Base-by-base conservation (phyloP, 805 yeast species). In the Schizosaccharomyces octosporus region DNA sequence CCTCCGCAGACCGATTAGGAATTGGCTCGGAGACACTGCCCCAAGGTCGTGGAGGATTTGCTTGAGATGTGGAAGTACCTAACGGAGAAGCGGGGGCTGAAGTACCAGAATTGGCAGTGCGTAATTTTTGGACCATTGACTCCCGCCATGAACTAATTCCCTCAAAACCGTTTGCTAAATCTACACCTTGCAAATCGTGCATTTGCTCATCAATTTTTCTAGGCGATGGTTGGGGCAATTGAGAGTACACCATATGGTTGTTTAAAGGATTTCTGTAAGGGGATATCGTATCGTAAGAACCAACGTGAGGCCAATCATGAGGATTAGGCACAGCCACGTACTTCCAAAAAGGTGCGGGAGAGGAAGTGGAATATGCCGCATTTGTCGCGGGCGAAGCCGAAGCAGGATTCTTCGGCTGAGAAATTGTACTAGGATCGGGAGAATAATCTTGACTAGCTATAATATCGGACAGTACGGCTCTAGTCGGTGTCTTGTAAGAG, bases 341-440 rank as follows among this genome's bases (percentile, higher is more conserved):
- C 69, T 85, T 86, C 97, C 96, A 87, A 63, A 89, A 79, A 19
- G 75, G 72, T 7, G 95, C 96, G 1, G 97, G 97, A 1, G 95
- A 86, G 39, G 84, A 79, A 59, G 73, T 77, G 5, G 74, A 75
- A 79, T 72, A 73, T 2, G 29, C 21, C 7, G 57, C 21, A 11
- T 24, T 24, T 24, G 27, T 17, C 7, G 19, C 27, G 15, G 36
- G 57, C 7, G 57, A 21, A 24, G 19, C 57, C 11, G 32, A 51
- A 5, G 36, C 57, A 21, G 57, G 29, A 21, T 29, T 51, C 15
- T 21, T 24, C n/a, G 57, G 13, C 11, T 21, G 71, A 70, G 74
- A 69, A 72, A 73, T 67, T 69, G 75, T 61, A 70, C 64, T 63
- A 67, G 73, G 63, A 65, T 69, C 65, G 66, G 71, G 62, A 67